These are phyloP conservation scores for Polytolypa hystricis DNA, from an alignment of 2,329 filamentous ascomycete genomes.

Conservation along the genomic window DNA sequence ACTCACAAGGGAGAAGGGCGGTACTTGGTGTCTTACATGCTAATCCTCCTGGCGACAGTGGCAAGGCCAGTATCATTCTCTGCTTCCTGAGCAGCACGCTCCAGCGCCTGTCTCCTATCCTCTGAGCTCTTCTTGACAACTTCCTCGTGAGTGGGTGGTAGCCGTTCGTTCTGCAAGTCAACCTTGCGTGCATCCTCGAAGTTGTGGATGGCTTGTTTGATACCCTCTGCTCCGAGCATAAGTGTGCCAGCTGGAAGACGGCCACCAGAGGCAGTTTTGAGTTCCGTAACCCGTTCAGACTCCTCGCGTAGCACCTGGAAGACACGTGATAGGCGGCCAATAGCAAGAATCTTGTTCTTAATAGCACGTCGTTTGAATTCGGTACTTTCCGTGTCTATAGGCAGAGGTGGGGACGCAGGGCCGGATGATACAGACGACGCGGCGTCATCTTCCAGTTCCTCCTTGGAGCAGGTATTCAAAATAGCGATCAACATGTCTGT, in stretches of 20 bases:
- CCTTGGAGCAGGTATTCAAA: conserved; percentile 96
- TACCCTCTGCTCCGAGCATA: conserved; percentile 95
- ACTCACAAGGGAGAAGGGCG: not conserved
- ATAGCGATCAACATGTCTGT: conserved; percentile 99
- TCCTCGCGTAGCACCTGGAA: conserved; percentile 98
- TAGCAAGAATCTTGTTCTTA: conserved; percentile 99
- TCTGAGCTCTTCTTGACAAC: conserved; percentile 73
- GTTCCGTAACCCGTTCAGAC: conserved; percentile 88
- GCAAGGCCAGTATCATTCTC: conserved; percentile 85
- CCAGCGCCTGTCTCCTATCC: conserved; percentile 69
- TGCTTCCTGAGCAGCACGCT: conserved; percentile 76
- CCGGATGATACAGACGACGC: conserved; percentile 61
- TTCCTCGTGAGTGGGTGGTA: conserved; percentile 88
- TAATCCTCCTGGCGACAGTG: conserved; percentile 78
- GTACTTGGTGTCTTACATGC: conserved; percentile 61
- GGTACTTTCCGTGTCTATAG: conserved; percentile 68
- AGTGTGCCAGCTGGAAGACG: conserved; percentile 87
- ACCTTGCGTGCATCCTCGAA: conserved; percentile 97
- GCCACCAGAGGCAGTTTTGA: conserved; percentile 92
- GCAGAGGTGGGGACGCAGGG: conserved; percentile 62
- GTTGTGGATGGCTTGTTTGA: conserved; percentile 93
- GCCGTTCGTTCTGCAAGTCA: conserved; percentile 87
- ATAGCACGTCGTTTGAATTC: conserved; percentile 94
- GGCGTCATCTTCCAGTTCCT: conserved; percentile 85
- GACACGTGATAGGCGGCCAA: conserved; percentile 88